phyloP scores from a whole-genome alignment of 2,329 filamentous ascomycete genomes.

The Endocalyx cinctus region DNA sequence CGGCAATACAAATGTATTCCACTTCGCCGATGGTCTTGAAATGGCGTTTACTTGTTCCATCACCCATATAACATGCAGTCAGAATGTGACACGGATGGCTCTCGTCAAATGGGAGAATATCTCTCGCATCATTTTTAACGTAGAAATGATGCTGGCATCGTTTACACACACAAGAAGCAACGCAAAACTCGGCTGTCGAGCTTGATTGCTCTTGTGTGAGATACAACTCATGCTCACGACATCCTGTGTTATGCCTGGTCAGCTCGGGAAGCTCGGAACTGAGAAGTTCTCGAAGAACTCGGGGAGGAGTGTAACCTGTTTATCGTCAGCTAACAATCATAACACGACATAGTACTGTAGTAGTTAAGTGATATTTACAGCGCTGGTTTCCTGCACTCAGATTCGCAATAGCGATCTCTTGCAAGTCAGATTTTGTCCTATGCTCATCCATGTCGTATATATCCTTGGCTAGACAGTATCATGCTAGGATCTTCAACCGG shows the following conservation, averaged over 20 bases:
- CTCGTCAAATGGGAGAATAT: conserved; percentile 4
- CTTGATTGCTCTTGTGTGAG: conserved; percentile 16
- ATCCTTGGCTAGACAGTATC: too few relatives aligned
- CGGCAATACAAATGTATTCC: conserved; percentile 20
- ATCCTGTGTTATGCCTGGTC: conserved; percentile 6
- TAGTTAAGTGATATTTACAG: too few relatives aligned
- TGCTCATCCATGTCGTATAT: too few relatives aligned
- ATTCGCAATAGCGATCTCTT: too few relatives aligned
- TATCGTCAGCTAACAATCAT: conserved; percentile 4
- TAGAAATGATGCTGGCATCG: conserved; percentile 26
- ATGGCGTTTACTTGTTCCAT: too few relatives aligned
- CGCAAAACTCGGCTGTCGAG: conserved; percentile 5
- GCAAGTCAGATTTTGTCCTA: too few relatives aligned
- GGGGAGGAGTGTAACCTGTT: conserved; percentile 25
- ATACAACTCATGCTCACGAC: conserved; percentile 22
- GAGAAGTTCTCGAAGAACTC: conserved; percentile 20
- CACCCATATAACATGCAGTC: conserved; percentile 12
- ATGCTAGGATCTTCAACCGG: too few relatives aligned
- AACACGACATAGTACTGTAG: neutral
- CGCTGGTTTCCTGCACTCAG: too few relatives aligned
- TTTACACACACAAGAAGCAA: conserved; percentile 23
- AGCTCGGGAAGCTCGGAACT: conserved; percentile 16
- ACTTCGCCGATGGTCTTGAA: conserved; percentile 11
- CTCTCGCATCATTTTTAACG: conserved; percentile 14
- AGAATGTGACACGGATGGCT: conserved; percentile 25